phyloP scores from a whole-genome alignment of 495 filamentous ascomycete species.

The Xylaria scruposa region DNA sequence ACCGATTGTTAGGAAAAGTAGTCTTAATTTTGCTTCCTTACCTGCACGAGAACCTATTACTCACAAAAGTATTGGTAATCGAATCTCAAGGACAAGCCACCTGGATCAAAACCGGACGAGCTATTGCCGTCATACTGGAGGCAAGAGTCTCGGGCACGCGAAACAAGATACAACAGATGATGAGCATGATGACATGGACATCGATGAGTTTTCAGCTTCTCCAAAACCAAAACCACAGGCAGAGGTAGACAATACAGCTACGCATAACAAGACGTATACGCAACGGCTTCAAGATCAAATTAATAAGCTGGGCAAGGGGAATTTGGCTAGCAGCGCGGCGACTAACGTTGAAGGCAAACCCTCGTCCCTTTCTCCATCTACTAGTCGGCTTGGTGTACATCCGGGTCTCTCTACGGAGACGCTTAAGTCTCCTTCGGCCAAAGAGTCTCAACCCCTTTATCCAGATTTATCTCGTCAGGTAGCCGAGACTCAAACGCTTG shows the following conservation, averaged over 20 bases:
- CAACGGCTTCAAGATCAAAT: constrained; percentile 92
- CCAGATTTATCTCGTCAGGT: constrained; percentile 52
- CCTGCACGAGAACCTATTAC: constrained; percentile 88
- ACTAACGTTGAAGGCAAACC: constrained; percentile 78
- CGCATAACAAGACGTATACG: constrained; percentile 87
- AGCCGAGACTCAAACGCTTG: constrained; percentile 36
- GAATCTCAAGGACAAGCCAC: constrained; percentile 79
- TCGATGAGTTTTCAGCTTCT: constrained; percentile 59
- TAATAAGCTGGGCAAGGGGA: constrained; percentile 86
- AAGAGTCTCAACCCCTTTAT: constrained; percentile 47
- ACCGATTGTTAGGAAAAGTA: constrained; percentile 81
- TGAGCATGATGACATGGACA: constrained; percentile 63
- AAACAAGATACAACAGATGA: constrained; percentile 50
- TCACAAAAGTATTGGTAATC: constrained; percentile 76
- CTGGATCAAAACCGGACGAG: constrained; percentile 70
- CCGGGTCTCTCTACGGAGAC: constrained; percentile 47
- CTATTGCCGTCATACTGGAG: constrained; percentile 67
- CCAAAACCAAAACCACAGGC: constrained; percentile 42
- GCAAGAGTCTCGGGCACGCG: constrained; percentile 62
- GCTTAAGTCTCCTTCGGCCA: constrained; percentile 41
- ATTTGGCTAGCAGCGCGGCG: constrained; percentile 81
- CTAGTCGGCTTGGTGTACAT: constrained; percentile 44
- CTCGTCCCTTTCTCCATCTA: constrained; percentile 54
- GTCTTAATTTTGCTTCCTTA: constrained; percentile 88
- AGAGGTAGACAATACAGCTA: constrained; percentile 43